Conservation (phyloP, 352 stramenopile species). For the Globisporangium polare region DNA sequence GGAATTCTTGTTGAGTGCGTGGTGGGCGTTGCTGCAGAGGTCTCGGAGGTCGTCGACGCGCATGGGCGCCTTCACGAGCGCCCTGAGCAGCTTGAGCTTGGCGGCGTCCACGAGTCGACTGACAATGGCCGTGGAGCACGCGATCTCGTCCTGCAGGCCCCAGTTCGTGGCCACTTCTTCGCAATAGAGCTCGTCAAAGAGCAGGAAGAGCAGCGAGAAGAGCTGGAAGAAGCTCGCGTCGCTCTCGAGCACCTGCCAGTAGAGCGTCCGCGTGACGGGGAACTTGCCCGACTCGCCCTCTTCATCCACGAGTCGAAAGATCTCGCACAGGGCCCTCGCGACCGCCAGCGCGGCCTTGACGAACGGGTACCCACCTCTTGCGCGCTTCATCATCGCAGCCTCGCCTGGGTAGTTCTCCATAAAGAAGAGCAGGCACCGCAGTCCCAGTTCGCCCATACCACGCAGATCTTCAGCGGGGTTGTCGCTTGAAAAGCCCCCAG, state of each 20-base stretch:
- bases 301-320: conserved; percentile 43
- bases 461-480: conserved; percentile 56
- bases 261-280: conserved; percentile 45
- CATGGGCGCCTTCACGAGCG: conserved; percentile 44
- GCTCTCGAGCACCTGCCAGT: conserved; percentile 56
- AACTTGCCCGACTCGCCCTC: conserved; percentile 36
- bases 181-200: conserved; percentile 68
- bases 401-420: conserved; percentile 53
- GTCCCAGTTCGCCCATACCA: conserved; percentile 49
- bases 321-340: conserved; percentile 42
- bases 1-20: neutral
- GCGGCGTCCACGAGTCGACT: conserved; percentile 38
- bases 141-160: conserved; percentile 25
- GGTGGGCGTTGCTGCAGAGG: conserved; percentile 37
- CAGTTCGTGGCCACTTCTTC: conserved; percentile 38
- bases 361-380: conserved; percentile 57
- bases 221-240: conserved; percentile 53
- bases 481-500: conserved; percentile 43
- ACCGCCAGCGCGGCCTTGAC: conserved; percentile 51
- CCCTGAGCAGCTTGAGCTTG: conserved; percentile 30
- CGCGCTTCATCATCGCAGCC: conserved; percentile 59
- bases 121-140: conserved; percentile 35
- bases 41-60: conserved; percentile 33
- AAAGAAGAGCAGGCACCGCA: conserved; percentile 69
- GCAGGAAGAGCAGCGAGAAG: conserved; percentile 56